Evolutionary conservation across 768 basidiomycete species (phyloP).

Genomic region (Rhodosporidiobolus sp.): DNA sequence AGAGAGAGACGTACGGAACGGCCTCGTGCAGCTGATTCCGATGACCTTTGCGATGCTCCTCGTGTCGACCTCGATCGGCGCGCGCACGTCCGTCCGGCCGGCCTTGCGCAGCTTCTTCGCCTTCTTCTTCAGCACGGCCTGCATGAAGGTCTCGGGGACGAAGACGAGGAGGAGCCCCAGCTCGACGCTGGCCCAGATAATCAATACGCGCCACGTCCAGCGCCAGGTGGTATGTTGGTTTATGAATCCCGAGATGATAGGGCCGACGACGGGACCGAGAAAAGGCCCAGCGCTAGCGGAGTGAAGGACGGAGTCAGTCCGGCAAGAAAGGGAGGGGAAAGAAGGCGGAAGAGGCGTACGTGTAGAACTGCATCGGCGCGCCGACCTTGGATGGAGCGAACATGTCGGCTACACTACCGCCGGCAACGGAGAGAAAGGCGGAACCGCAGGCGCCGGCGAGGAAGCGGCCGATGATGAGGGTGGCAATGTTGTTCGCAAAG

Average conservation of each 20-base stretch:
- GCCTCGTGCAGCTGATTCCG: constrained; percentile 61
- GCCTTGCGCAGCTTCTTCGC: constrained; percentile 56
- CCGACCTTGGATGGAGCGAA: constrained; percentile 46
- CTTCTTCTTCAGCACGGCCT: constrained; percentile 55
- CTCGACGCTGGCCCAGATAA: constrained; percentile 67
- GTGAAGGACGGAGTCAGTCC: too few relatives aligned
- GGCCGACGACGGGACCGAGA: constrained; percentile 49
- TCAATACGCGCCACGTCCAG: constrained; percentile 71
- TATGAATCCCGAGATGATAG: constrained; percentile 65
- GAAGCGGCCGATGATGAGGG: constrained; percentile 64
- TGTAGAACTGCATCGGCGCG: constrained; percentile 57
- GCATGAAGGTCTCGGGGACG: constrained; percentile 68
- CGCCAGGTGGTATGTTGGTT: constrained; percentile 55
- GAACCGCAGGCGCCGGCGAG: constrained; percentile 59
- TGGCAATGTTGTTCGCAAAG: constrained; percentile 61
- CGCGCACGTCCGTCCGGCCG: constrained; percentile 60
- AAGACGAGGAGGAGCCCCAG: constrained; percentile 55
- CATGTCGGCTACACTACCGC: constrained; percentile 60
- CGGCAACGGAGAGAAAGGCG: constrained; percentile 63
- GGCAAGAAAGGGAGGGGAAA: too few relatives aligned
- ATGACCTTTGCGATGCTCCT: constrained; percentile 56
- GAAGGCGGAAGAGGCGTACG: too few relatives aligned
- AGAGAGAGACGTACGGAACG: constrained; percentile 60
- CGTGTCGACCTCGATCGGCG: constrained; percentile 60
- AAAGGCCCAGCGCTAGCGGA: constrained; percentile 59